Evolutionary conservation across 1,139 yeast genomes (phyloP), one percentile per base, ranked within the genome.

Genomic region (Kodamaea ohmeri): DNA sequence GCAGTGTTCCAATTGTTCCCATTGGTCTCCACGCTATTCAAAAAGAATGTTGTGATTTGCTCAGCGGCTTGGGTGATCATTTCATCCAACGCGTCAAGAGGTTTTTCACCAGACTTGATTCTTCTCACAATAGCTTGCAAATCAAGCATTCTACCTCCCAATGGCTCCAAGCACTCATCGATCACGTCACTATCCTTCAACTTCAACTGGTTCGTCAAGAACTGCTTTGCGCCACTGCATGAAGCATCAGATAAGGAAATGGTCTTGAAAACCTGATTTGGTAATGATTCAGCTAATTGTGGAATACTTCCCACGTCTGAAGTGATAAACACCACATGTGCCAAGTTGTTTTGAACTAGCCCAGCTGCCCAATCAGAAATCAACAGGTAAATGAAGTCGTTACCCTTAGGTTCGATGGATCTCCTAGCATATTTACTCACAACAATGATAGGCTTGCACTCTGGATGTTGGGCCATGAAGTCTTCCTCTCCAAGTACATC

Each of bases 111-210:
- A 0, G 92, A 79, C 50, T 80, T 82, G 16, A 92, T 75, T 38
- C 97, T 83, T 52, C 97, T 77, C 0, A 85, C 84, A 61, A 88
- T 88, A 14, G 95, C 83, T 60, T 92, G 97, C 40, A 92, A 70
- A 56, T 92, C 98, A 39, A 90, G 72, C 90, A 92, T 85, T 47
- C 98, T 78, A 29, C 98, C 98, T 9, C 98, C 98, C 21, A 92
- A 63, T 6, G 96, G 95, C 18, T 65, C 77, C 35, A 90, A 63
- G 26, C 83, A 76, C 2, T 63, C 58, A 25, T 80, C 83, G 27
- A 86, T 63, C 6, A 65, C 63, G 2, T 51, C 43, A 26, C 43
- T 42, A 36, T 53, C 53, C n/a, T 50, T 51, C 38, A 54, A 50
- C 27, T 47, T 50, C 35, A 86, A 61, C 44, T 85, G 92, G 36